Conservation (phyloP, 257 asterid genomes). For the Fraxinus pennsylvanica region DNA sequence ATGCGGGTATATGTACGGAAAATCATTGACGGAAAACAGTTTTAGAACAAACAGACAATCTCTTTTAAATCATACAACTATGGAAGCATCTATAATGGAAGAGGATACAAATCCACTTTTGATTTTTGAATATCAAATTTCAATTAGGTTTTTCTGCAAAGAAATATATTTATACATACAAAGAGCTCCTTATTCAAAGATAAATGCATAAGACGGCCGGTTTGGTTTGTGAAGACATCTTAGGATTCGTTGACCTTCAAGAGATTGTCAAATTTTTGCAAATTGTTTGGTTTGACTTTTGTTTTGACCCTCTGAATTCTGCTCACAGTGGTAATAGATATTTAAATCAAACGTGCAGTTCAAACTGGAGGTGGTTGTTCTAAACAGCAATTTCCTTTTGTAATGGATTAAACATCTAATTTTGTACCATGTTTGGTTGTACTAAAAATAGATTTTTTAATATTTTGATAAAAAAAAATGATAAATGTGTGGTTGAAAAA, state of each 20-base stretch:
- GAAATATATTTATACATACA: background rate
- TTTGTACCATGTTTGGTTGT: too few relatives aligned
- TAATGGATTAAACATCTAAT: background rate
- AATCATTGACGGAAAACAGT: background rate
- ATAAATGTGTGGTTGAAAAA: too few relatives aligned
- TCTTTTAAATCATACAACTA: background rate
- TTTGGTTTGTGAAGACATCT: background rate
- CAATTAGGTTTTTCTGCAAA: slow-evolving; percentile 8
- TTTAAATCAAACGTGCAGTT: background rate
- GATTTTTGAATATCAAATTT: background rate
- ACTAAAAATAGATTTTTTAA: too few relatives aligned
- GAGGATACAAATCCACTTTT: background rate
- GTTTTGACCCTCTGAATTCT: background rate
- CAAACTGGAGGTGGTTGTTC: background rate
- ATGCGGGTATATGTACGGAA: too few relatives aligned
- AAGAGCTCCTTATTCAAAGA: background rate
- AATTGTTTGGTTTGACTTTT: slow-evolving; percentile 1
- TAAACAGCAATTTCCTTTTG: background rate
- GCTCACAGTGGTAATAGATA: background rate
- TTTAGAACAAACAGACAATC: background rate
- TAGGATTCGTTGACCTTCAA: background rate
- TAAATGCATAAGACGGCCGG: background rate
- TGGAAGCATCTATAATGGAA: slow-evolving; percentile 4
- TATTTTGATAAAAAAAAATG: too few relatives aligned
- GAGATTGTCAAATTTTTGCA: background rate